Conservation (phyloP, 371 early-diverging fungal species). For the Mortierella sp. region DNA sequence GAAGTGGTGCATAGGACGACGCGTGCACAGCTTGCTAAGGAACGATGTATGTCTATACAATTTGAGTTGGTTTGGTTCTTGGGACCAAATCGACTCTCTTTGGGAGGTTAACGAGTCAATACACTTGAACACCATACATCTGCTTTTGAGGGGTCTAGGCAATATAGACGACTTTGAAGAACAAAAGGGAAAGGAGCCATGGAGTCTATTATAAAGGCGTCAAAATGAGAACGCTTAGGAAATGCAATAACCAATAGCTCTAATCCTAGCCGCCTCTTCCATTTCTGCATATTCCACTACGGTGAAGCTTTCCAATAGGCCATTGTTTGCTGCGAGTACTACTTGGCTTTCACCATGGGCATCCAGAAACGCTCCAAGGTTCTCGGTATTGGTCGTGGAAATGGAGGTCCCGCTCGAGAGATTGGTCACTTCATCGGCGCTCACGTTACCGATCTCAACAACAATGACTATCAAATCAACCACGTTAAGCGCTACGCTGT, state of each 20-base stretch:
- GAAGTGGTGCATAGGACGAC: too few species aligned
- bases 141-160: too few species aligned
- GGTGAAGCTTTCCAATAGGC: slow-evolving; percentile 84
- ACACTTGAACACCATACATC: too few species aligned
- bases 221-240: too few species aligned
- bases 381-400: slow-evolving; percentile 93
- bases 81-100: too few species aligned
- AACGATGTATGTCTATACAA: too few species aligned
- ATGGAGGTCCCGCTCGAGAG: slow-evolving; percentile 95
- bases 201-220: too few species aligned
- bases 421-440: slow-evolving; percentile 91
- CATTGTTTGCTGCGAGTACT: slow-evolving; percentile 94
- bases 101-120: too few species aligned
- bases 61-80: too few species aligned
- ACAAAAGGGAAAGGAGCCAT: too few species aligned
- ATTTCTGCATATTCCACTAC: slow-evolving; percentile 86
- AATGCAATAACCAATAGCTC: slow-evolving; percentile 91
- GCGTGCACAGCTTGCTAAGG: too few species aligned
- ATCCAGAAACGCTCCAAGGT: slow-evolving; percentile 78
- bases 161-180: too few species aligned
- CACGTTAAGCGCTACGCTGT: slow-evolving; percentile 82
- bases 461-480: slow-evolving; percentile 94
- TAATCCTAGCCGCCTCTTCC: slow-evolving; percentile 84
- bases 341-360: slow-evolving; percentile 80
- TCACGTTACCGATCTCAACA: slow-evolving; percentile 92